Percentiles rank a stretch among this genome's conserved stretches.
These are phyloP conservation scores for Aspergillus carlsbadensis DNA, from an alignment of 495 filamentous ascomycete genomes.

Conservation along the genomic window DNA sequence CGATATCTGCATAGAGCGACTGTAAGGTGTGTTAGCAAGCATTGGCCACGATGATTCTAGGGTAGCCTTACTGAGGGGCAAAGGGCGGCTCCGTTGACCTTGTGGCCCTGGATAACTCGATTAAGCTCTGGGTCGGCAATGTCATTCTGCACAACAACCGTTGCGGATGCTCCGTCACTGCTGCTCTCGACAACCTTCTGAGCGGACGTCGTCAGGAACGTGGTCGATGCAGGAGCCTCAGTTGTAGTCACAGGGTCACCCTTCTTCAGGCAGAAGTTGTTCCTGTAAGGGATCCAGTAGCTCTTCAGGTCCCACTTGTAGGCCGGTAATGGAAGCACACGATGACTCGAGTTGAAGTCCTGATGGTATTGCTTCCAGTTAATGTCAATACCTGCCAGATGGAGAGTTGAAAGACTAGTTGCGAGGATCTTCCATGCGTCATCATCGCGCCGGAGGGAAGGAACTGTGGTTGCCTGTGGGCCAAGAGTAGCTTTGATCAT, in stretches of 20 bases:
- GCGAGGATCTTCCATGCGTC: constrained; percentile 66
- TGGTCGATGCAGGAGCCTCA: constrained; percentile 33
- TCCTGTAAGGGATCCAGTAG: constrained; percentile 78
- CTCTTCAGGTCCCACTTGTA: constrained; percentile 81
- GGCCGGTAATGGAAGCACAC: constrained; percentile 65
- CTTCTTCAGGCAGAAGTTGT: constrained; percentile 53
- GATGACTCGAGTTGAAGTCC: constrained; percentile 60
- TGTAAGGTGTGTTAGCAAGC: constrained; percentile 22
- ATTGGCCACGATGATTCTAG: no score
- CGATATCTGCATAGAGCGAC: constrained; percentile 76
- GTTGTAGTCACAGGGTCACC: constrained; percentile 32
- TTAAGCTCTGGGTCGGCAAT: constrained; percentile 59
- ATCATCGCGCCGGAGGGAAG: constrained; percentile 56
- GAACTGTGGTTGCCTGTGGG: constrained; percentile 52
- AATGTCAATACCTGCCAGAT: constrained; percentile 64
- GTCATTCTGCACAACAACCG: constrained; percentile 66
- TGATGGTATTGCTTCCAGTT: constrained; percentile 79
- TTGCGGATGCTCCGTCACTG: constrained; percentile 51
- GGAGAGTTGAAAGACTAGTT: constrained; percentile 57
- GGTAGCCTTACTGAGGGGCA: constrained; percentile 50
- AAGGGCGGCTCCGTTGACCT: constrained; percentile 63
- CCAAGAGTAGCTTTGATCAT: constrained; percentile 71
- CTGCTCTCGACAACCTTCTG: constrained; percentile 56
- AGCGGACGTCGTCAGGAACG: constrained; percentile 40
- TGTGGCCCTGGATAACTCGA: constrained; percentile 65